Conservation (phyloP, 225 moss, liverwort and hornwort species). For the Pseudoscleropodium purum region DNA sequence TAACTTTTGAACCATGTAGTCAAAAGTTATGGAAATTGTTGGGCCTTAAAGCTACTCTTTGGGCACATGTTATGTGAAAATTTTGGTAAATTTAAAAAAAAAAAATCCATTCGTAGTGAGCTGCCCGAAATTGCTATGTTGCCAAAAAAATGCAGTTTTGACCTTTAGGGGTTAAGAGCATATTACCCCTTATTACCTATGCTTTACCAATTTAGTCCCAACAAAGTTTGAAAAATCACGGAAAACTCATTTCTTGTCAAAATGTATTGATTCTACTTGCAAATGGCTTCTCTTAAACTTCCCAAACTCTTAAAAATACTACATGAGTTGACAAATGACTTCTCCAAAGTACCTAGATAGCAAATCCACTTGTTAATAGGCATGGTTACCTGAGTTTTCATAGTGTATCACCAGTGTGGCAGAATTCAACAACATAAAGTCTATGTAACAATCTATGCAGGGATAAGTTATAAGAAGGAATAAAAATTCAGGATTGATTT, state of each 20-base stretch:
- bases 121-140: no score
- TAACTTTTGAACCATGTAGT: no score
- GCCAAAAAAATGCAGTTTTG: no score
- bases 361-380: neutral
- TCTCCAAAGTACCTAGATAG: neutral
- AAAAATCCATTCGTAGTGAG: no score
- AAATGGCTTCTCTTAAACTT: neutral
- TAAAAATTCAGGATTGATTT: neutral
- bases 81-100: no score
- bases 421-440: no score
- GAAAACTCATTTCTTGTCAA: accelerated
- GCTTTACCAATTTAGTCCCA: neutral
- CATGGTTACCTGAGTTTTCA: neutral
- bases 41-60: no score
- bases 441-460: neutral
- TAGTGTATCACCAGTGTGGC: no score
- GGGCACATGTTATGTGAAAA: no score
- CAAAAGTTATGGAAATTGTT: no score
- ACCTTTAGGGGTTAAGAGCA: no score
- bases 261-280: neutral
- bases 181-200: no score
- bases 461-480: neutral
- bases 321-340: neutral
- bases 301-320: neutral
- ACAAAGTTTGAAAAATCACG: neutral